Base-by-base conservation (phyloP, 2,329 filamentous ascomycete species). In the Rhynchosporium graminicola region DNA sequence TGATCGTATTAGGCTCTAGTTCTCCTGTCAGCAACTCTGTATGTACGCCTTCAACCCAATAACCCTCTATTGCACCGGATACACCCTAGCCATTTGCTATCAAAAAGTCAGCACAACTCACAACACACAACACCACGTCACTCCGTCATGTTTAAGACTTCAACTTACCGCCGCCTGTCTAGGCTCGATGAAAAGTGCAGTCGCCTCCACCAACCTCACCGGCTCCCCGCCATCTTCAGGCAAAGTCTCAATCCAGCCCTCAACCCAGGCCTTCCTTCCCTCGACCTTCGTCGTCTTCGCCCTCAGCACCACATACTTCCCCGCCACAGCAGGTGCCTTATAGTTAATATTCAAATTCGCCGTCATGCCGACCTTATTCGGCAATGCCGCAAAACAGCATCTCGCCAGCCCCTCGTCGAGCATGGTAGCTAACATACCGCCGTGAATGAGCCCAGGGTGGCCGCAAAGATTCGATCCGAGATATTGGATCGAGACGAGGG, bases 191-290 rank as follows among this genome's bases (percentile, higher is more conserved):
- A 96, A 98, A 69, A 99, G 77, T 2, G 89, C 92, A 73, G 89
- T 89, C 0, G 91, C 94, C 77, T 96, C 91, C 7, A 89, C 92
- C 63, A 97, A 76, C 54, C 93, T 82, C 15, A 82, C 77, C 0
- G 87, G 87, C 69, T 82, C 80, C 76, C 87, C 83, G 8, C 85
- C 85, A 40, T 86, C 80, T 69, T 79, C 79, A 31, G 84, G 84
- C 64, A 98, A 77, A 60, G 91, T 88, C 82, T 97, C 92, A 70
- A 98, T 87, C 69, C 86, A 84, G 1, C 92, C 95, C 77, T 90
- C 88, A 0, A 97, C 92, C 92, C 92, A 97, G 12, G 92, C 94
- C 80, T 98, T 98, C 65, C 95, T 83, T 0, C 95, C 94, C 74
- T 98, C 92, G 1, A 94, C 90, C 78, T 89, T 93, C 9, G 85